Conservation (phyloP, 225 moss, liverwort and hornwort species). For the Asterella californica region DNA sequence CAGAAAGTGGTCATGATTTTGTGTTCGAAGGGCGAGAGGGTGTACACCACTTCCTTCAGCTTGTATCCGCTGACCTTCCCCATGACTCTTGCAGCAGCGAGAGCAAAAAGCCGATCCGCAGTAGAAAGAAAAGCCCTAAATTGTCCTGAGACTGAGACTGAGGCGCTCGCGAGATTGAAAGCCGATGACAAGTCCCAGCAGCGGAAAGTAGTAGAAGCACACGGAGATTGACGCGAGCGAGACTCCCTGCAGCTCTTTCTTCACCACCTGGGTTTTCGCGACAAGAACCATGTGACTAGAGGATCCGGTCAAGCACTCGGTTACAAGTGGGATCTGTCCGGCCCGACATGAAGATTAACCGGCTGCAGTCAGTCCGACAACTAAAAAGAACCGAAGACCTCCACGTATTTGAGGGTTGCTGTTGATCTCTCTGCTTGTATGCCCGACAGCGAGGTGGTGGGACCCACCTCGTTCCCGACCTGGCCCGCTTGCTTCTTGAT, state of each 20-base stretch:
- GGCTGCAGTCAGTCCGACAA: too few species aligned
- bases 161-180: too few species aligned
- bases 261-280: not conserved
- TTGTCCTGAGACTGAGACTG: not conserved
- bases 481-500: too few species aligned
- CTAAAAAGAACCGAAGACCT: too few species aligned
- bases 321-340: too few species aligned
- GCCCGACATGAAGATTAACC: too few species aligned
- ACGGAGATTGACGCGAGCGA: not conserved
- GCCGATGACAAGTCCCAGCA: too few species aligned
- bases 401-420: too few species aligned
- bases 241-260: not conserved
- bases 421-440: too few species aligned
- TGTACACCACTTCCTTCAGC: constrained; percentile 82
- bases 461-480: too few species aligned
- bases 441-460: too few species aligned
- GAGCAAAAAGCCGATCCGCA: not conserved
- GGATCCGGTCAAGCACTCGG: not conserved
- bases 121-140: not conserved
- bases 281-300: not conserved
- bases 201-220: too few species aligned
- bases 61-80: constrained; percentile 69
- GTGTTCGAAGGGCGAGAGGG: constrained; percentile 68
- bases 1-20: constrained; percentile 59
- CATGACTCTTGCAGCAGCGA: constrained; percentile 43